Conservation (phyloP, 371 early-diverging fungal genomes). For the Neoconidiobolus thromboides region DNA sequence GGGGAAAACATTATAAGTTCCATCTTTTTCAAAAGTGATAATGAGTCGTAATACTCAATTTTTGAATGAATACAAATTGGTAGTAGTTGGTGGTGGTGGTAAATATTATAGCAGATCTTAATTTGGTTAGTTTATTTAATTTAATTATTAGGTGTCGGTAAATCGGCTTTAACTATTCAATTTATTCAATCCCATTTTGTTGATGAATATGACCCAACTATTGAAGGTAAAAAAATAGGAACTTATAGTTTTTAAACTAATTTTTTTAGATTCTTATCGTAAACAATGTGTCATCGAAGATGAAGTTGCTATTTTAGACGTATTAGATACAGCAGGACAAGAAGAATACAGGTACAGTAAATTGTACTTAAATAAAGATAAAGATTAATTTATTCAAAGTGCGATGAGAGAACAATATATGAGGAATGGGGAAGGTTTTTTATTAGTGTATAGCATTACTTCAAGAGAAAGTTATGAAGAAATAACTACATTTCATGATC, state of each 20-base stretch:
- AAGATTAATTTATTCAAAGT: conserved; percentile 1
- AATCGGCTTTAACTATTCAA: conserved; percentile 78
- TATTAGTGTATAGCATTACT: conserved; percentile 59
- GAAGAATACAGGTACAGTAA: conserved; percentile 58
- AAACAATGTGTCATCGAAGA: conserved; percentile 73
- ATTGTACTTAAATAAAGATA: background rate
- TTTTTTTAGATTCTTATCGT: conserved; percentile 58
- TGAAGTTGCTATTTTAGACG: conserved; percentile 61
- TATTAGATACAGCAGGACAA: conserved; percentile 84
- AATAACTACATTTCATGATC: conserved; percentile 49
- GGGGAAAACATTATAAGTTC: no score
- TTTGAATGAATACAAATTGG: conserved; percentile 43
- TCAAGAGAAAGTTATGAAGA: conserved; percentile 59
- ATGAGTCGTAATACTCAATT: background rate
- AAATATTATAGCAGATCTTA: conserved; percentile 11
- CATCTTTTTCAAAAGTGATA: no score
- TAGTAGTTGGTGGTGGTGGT: conserved; percentile 80
- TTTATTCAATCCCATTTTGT: conserved; percentile 80
- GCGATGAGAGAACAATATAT: conserved; percentile 31
- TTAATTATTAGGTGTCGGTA: conserved; percentile 34
- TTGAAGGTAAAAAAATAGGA: conserved; percentile 39
- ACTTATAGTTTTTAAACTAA: background rate
- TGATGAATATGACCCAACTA: conserved; percentile 88
- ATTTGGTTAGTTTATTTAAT: background rate
- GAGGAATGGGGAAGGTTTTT: conserved; percentile 75